Conservation (phyloP, 768 basidiomycete genomes). For the Mycena latifolia region DNA sequence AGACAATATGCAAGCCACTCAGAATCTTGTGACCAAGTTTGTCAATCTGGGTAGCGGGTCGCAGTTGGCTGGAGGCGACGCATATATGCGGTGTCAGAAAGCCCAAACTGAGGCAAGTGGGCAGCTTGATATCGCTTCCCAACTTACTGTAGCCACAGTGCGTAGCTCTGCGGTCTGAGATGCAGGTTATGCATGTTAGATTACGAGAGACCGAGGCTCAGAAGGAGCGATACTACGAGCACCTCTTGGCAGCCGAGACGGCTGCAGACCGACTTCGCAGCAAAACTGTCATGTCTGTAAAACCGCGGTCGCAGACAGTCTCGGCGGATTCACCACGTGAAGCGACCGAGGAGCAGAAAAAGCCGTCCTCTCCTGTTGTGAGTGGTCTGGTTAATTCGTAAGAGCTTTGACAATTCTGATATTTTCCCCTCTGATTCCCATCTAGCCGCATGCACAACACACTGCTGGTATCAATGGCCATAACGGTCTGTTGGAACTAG, state of each 20-base stretch:
- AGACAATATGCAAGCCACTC: constrained; percentile 69
- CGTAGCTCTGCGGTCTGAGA: constrained; percentile 67
- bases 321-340: constrained; percentile 48
- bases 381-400: constrained; percentile 78
- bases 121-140: constrained; percentile 12
- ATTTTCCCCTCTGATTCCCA: constrained; percentile 56
- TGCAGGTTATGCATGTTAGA: constrained; percentile 61
- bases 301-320: constrained; percentile 48
- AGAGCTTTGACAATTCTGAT: constrained; percentile 65
- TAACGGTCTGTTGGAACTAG: constrained; percentile 50
- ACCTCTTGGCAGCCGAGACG: constrained; percentile 68
- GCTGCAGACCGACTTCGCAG: constrained; percentile 74
- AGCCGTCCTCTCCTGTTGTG: constrained; percentile 78
- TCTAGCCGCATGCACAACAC: constrained; percentile 51
- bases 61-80: constrained; percentile 50
- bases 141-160: constrained; percentile 55
- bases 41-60: constrained; percentile 57
- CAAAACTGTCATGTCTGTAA: constrained; percentile 61
- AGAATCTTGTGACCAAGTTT: constrained; percentile 69
- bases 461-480: constrained; percentile 54
- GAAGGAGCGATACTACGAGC: constrained; percentile 61
- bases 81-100: constrained; percentile 62
- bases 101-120: constrained; percentile 70
- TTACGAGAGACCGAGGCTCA: constrained; percentile 64
- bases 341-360: constrained; percentile 60